phyloP scores from a whole-genome alignment of 108 stramenopile genomes.

The Pseudonitzschia multiseries region DNA sequence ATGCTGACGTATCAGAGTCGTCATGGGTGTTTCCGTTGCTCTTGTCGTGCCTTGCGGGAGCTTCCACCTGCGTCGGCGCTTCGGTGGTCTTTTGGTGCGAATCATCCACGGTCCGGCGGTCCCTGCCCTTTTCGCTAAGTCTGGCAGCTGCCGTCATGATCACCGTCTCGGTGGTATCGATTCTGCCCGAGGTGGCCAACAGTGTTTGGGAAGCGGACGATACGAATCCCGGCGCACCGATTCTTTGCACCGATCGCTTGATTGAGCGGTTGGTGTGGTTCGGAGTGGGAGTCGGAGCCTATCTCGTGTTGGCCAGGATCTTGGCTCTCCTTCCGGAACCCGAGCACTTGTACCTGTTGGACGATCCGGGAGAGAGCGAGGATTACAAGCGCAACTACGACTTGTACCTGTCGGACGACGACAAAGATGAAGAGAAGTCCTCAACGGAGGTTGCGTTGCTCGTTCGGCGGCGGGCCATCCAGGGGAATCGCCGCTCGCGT shows the following conservation, averaged over 20 bases:
- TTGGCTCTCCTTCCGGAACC: slow-evolving; percentile 72
- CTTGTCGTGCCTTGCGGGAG: slow-evolving; percentile 63
- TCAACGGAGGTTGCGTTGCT: slow-evolving; percentile 7
- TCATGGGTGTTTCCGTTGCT: slow-evolving; percentile 43
- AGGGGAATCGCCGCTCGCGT: background rate
- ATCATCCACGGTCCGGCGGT: slow-evolving; percentile 18
- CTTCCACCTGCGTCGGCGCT: slow-evolving; percentile 73
- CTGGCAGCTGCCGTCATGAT: slow-evolving; percentile 67
- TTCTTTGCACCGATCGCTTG: slow-evolving; percentile 21
- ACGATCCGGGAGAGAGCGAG: slow-evolving; percentile 3
- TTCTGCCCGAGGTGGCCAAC: slow-evolving; percentile 52
- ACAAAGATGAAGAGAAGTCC: slow-evolving; percentile 1
- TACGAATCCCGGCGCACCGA: background rate
- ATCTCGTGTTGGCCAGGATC: slow-evolving; percentile 31
- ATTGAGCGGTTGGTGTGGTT: slow-evolving; percentile 32
- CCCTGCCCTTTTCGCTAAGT: slow-evolving; percentile 59
- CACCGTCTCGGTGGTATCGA: slow-evolving; percentile 47
- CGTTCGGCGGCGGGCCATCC: background rate
- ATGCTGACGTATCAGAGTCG: background rate
- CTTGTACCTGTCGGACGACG: slow-evolving; percentile 19
- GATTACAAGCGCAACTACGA: slow-evolving; percentile 9
- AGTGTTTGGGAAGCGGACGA: slow-evolving; percentile 18
- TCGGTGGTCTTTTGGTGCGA: slow-evolving; percentile 63
- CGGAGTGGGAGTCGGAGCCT: slow-evolving; percentile 26
- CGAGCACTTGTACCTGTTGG: slow-evolving; percentile 36